phyloP scores from a whole-genome alignment of 129 eudicot species.

The Sambucus nigra region DNA sequence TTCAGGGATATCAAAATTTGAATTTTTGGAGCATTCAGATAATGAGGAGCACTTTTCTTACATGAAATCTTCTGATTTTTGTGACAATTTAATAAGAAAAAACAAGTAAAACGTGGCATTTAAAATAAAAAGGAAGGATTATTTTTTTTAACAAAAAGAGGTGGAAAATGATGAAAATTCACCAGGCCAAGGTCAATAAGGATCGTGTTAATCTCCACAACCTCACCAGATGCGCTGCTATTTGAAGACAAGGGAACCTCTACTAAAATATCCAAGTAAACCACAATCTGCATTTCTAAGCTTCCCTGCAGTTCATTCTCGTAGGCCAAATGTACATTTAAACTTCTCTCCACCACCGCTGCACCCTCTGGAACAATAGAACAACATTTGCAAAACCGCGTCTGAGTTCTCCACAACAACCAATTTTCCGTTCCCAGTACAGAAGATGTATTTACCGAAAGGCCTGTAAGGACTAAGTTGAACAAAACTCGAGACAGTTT shows the following conservation, averaged over 20 bases:
- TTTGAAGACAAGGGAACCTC: constrained; percentile 31
- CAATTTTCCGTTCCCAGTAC: constrained; percentile 32
- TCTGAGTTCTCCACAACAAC: constrained; percentile 38
- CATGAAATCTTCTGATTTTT: too few relatives aligned
- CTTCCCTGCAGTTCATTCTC: constrained; percentile 30
- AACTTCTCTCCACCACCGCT: constrained; percentile 20
- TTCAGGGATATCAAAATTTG: too few relatives aligned
- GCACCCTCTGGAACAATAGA: constrained; percentile 21
- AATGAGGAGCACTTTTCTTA: too few relatives aligned
- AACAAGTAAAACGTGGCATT: too few relatives aligned
- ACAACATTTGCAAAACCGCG: constrained; percentile 47
- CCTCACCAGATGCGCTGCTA: constrained; percentile 6
- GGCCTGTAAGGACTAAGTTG: constrained; percentile 57
- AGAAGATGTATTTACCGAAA: constrained; percentile 39
- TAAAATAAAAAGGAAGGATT: too few relatives aligned
- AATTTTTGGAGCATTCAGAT: too few relatives aligned
- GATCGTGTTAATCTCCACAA: constrained; percentile 8
- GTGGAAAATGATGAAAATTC: background rate
- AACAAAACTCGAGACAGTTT: constrained; percentile 28
- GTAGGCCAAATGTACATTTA: constrained; percentile 33
- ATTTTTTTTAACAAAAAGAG: too few relatives aligned
- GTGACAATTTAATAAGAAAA: too few relatives aligned
- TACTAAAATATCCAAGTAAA: constrained; percentile 18
- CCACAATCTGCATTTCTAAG: constrained; percentile 29
- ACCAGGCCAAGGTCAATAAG: constrained; percentile 49